phyloP scores from a whole-genome alignment of 2,329 filamentous ascomycete genomes.

The Aureobasidium sp. region DNA sequence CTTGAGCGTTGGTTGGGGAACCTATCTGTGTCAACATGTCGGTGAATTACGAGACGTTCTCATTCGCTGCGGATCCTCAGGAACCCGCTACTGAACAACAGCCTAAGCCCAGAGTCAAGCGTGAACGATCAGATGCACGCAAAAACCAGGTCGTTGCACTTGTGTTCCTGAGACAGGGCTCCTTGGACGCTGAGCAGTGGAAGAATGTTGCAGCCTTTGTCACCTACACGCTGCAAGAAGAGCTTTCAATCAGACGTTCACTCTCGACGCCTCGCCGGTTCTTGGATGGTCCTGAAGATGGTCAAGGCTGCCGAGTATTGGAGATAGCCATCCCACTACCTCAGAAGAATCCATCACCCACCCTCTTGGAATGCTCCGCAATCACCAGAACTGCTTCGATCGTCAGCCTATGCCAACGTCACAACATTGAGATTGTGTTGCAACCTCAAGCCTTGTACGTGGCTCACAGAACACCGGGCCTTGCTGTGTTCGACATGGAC shows the following conservation, averaged over 20 bases:
- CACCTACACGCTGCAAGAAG: conserved; percentile 12
- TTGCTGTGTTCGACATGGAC: conserved; percentile 98
- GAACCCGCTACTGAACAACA: background rate
- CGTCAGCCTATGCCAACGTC: conserved; percentile 4
- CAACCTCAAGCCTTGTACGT: conserved; percentile 13
- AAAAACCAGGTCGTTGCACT: conserved; percentile 13
- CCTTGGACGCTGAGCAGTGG: background rate
- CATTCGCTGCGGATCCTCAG: conserved; percentile 9
- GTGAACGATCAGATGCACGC: background rate
- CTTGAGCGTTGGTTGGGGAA: background rate
- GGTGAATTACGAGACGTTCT: conserved; percentile 11
- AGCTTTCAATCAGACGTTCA: conserved; percentile 8
- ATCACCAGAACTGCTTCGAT: conserved; percentile 10
- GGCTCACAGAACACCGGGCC: conserved; percentile 35
- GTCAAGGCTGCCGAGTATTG: conserved; percentile 8
- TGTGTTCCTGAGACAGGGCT: conserved; percentile 12
- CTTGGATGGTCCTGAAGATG: conserved; percentile 10
- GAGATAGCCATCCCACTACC: conserved; percentile 12
- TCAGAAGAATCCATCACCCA: conserved; percentile 7
- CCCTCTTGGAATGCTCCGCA: conserved; percentile 10
- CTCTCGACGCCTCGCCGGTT: conserved; percentile 10
- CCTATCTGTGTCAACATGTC: background rate
- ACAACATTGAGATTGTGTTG: conserved; percentile 13
- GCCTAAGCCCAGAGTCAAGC: conserved; percentile 1
- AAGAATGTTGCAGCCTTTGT: conserved; percentile 10